Base-by-base conservation (phyloP, 139 green algal genomes). In the Chlorella sorokiniana region DNA sequence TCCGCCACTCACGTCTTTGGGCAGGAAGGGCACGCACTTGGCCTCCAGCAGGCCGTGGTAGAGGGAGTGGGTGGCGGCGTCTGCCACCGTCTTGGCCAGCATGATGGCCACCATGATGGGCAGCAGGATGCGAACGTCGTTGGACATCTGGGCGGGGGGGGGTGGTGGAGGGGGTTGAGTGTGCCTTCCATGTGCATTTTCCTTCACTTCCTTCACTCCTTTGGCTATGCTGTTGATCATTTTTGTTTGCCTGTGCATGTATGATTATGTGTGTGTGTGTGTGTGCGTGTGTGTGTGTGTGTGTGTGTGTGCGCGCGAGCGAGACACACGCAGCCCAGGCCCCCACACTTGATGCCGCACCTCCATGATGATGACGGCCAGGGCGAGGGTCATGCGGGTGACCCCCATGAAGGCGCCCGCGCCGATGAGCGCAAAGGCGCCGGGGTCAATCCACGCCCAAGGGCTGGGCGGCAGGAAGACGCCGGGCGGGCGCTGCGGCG, bases 321-420 rank as follows among this genome's bases (percentile, higher is more conserved):
- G n/a, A n/a, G n/a, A n/a, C n/a, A n/a, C n/a, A n/a, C n/a, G n/a
- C n/a, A n/a, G n/a, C n/a, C n/a, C n/a, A n/a, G n/a, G n/a, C n/a
- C n/a, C n/a, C n/a, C n/a, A n/a, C n/a, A n/a, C n/a, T n/a, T n/a
- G n/a, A n/a, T n/a, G n/a, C 56, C 56, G 16, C 41, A 95, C 90
- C 91, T 98, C 94, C 79, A 98, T 96, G 86, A 96, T 95, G 88
- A 98, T 98, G 70, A 97, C 94, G 0, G 92, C 93, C 64, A 97
- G 89, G 1, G 92, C 89, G 11, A 97, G 88, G 29, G 94, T 97
- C 65, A 98, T 91, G n/a, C 94, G 91, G 1, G 94, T 97, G 22
- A 97, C 93, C 14, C 91, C 89, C 94, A 98, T 97, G 88, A 98
- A 98, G 27, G 94, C 93, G 9, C 92, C 94, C 14, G 92, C 94